Conservation (phyloP, 495 filamentous ascomycete genomes). For the Penicillium bovifimosum region DNA sequence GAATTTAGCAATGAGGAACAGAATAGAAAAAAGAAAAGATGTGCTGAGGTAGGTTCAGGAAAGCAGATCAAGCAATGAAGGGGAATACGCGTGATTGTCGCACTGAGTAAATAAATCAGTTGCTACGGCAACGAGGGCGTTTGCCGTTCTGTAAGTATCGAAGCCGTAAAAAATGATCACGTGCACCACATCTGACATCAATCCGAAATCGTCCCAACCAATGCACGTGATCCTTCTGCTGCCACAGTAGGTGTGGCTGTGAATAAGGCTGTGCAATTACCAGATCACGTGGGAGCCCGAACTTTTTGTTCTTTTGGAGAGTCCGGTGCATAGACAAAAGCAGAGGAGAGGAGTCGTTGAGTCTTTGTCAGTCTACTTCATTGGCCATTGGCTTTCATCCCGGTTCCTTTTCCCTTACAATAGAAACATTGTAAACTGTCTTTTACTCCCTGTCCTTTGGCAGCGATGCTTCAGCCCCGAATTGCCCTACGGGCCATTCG, state of each 20-base stretch:
- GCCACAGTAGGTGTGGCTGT: not conserved
- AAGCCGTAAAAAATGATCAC: not conserved
- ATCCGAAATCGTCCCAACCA: not conserved
- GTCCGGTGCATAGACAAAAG: not conserved
- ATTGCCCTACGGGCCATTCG: constrained; percentile 47
- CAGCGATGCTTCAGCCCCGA: constrained; percentile 61
- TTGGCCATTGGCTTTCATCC: not conserved
- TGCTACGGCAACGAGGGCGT: constrained; percentile 14
- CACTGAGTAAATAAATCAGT: constrained; percentile 15
- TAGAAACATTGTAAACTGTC: not conserved
- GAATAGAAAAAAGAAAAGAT: constrained; percentile 8
- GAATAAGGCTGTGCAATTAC: not conserved
- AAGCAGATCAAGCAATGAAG: constrained; percentile 26
- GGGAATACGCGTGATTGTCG: constrained; percentile 18
- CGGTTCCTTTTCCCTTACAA: not conserved
- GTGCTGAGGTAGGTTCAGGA: constrained; percentile 1
- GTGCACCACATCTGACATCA: not conserved
- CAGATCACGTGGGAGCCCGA: constrained; percentile 16
- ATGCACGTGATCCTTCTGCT: not conserved
- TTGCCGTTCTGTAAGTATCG: not conserved
- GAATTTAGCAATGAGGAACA: constrained; percentile 4
- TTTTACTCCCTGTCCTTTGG: not conserved
- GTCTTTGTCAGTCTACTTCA: constrained; percentile 2
- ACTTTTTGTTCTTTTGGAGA: constrained; percentile 18
- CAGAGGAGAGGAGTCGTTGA: constrained; percentile 9